phyloP scores from a whole-genome alignment of 2,329 filamentous ascomycete genomes.

The Sphaerulina musiva region DNA sequence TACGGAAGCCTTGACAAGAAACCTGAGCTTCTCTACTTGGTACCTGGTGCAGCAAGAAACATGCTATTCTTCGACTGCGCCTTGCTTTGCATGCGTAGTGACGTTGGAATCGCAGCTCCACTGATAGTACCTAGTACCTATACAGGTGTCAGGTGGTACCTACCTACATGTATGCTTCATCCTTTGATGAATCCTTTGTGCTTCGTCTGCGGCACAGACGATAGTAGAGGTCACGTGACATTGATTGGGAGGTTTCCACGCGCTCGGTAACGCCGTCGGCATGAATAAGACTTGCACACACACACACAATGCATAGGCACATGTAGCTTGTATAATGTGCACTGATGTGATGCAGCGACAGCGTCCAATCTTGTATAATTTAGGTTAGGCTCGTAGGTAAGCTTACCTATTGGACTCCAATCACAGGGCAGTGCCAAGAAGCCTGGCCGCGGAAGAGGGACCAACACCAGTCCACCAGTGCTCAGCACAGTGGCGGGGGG shows the following conservation, averaged over 20 bases:
- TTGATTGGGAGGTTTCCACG: not conserved
- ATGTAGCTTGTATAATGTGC: too few relatives aligned
- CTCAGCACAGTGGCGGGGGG: too few relatives aligned
- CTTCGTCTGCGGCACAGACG: not conserved
- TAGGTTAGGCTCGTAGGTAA: not conserved
- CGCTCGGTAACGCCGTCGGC: too few relatives aligned
- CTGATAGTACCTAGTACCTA: too few relatives aligned
- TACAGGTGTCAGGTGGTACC: too few relatives aligned
- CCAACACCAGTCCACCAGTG: too few relatives aligned
- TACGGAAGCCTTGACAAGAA: not conserved
- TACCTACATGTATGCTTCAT: not conserved
- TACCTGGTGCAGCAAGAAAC: not conserved
- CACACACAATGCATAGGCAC: too few relatives aligned
- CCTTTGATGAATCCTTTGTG: not conserved
- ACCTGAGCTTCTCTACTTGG: not conserved
- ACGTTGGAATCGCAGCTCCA: constrained; percentile 1
- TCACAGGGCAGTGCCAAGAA: too few relatives aligned
- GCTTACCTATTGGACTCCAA: not conserved
- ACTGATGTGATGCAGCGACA: too few relatives aligned
- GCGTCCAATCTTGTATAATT: not conserved
- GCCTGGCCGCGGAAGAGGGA: too few relatives aligned
- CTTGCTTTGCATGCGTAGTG: constrained; percentile 1
- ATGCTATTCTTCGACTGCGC: not conserved
- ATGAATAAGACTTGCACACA: too few relatives aligned
- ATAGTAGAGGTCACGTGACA: not conserved